Conservation (phyloP, 2,329 filamentous ascomycete species). For the Hypoxylon sp. region DNA sequence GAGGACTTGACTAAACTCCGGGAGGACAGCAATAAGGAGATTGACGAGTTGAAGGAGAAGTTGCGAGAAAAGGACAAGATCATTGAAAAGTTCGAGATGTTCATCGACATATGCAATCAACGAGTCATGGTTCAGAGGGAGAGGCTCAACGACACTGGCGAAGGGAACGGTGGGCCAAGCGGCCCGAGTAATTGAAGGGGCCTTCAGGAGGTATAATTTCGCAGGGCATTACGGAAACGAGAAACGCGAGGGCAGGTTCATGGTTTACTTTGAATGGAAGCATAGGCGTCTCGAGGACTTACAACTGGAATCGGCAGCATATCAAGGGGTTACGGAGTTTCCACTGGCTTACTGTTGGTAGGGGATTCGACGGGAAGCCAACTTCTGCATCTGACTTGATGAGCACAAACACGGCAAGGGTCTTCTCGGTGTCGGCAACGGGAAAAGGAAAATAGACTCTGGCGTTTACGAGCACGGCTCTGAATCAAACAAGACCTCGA, state of each 20-base stretch:
- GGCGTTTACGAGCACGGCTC: constrained; percentile 14
- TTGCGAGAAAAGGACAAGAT: constrained; percentile 69
- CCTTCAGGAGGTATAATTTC: constrained; percentile 20
- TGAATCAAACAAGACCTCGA: constrained; percentile 8
- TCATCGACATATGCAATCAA: constrained; percentile 74
- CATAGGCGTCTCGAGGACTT: constrained; percentile 41
- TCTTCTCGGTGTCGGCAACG: constrained; percentile 19
- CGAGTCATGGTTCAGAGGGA: constrained; percentile 70
- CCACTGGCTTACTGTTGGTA: constrained; percentile 28
- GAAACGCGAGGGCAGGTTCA: constrained; percentile 22
- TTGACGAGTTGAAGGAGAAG: constrained; percentile 65
- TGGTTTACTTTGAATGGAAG: constrained; percentile 35
- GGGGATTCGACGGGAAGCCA: constrained; percentile 18
- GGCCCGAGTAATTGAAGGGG: constrained; percentile 35
- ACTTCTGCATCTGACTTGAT: constrained; percentile 28
- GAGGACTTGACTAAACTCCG: constrained; percentile 64
- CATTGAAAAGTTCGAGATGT: constrained; percentile 72
- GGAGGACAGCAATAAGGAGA: constrained; percentile 64
- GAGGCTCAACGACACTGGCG: constrained; percentile 53
- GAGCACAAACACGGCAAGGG: constrained; percentile 12
- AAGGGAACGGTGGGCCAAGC: constrained; percentile 38
- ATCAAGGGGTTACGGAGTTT: constrained; percentile 40
- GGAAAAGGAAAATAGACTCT: constrained; percentile 30
- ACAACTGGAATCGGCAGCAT: constrained; percentile 36
- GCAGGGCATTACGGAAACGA: constrained; percentile 31